phyloP scores from a whole-genome alignment of 1,139 yeast species.

The Lodderomyces parapsilosis region DNA sequence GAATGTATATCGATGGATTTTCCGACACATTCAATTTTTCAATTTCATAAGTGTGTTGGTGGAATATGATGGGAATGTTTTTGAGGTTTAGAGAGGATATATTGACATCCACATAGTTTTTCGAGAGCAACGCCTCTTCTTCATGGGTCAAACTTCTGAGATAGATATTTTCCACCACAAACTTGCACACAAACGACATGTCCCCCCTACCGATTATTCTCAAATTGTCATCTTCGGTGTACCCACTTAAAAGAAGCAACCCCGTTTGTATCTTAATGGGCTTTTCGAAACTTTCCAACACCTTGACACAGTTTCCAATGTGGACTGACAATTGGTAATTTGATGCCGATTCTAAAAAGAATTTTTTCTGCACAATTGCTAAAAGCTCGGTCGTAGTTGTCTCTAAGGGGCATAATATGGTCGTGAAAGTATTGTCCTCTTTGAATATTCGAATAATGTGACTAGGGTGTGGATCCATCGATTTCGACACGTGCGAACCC shows the following conservation, averaged over 20 bases:
- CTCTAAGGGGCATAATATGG: conserved; percentile 71
- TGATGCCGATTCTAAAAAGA: conserved; percentile 65
- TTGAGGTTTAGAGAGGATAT: conserved; percentile 73
- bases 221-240: conserved; percentile 69
- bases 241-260: conserved; percentile 75
- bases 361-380: conserved; percentile 67
- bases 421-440: conserved; percentile 80
- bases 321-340: conserved; percentile 80
- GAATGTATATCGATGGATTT: conserved; percentile 82
- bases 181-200: conserved; percentile 79
- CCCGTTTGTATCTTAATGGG: conserved; percentile 81
- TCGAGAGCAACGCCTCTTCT: conserved; percentile 62
- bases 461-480: conserved; percentile 27
- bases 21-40: conserved; percentile 81
- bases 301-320: conserved; percentile 77
- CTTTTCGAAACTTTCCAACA: conserved; percentile 67
- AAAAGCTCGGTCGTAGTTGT: conserved; percentile 78
- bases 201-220: conserved; percentile 86
- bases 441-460: conserved; percentile 69
- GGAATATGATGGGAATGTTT: conserved; percentile 81
- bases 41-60: conserved; percentile 79
- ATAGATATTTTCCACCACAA: conserved; percentile 72
- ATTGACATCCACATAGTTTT: conserved; percentile 73
- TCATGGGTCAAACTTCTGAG: conserved; percentile 66
- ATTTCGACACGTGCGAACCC: conserved; percentile 22